Percentiles rank a stretch among this genome's conserved stretches.
These are phyloP conservation scores for Aspergillus nidulans DNA, from an alignment of 495 filamentous ascomycete genomes.

Conservation along the genomic window DNA sequence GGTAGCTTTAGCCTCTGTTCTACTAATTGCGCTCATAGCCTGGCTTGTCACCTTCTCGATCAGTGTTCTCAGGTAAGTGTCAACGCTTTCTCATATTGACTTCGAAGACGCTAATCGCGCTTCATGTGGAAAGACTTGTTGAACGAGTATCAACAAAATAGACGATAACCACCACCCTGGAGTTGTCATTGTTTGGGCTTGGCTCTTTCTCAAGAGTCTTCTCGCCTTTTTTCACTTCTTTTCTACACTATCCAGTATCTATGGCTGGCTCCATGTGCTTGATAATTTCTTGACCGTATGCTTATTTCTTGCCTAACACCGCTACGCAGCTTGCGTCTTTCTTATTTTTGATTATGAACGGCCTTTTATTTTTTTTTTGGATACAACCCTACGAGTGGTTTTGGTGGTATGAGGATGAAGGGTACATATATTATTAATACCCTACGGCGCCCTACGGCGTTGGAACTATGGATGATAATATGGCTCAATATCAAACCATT, in stretches of 20 bases:
- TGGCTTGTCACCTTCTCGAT: conserved; percentile 90
- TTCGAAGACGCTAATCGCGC: conserved; percentile 5
- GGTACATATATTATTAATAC: conserved; percentile 3
- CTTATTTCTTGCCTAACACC: background rate
- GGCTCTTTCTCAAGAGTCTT: background rate
- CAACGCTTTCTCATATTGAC: background rate
- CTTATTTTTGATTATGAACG: conserved; percentile 1
- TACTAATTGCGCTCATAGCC: conserved; percentile 77
- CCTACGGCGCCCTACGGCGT: conserved; percentile 5
- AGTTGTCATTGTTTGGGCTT: too few relatives aligned
- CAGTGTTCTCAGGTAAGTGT: conserved; percentile 71
- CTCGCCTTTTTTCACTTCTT: background rate
- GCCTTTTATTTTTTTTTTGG: conserved; percentile 3
- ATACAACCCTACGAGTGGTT: background rate
- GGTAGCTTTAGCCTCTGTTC: conserved; percentile 71
- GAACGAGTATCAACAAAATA: conserved; percentile 55
- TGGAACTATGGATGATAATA: conserved; percentile 15
- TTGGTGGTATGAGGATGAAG: background rate
- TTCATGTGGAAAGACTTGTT: conserved; percentile 50
- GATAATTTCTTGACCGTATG: background rate
- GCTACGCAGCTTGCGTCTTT: background rate
- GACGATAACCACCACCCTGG: background rate
- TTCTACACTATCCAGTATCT: background rate
- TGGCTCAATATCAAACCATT: conserved; percentile 2
- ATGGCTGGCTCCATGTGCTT: conserved; percentile 8